Evolutionary conservation across 1,139 yeast species (phyloP), one percentile per base, ranked within the genome.

Genomic region (Wickerhamomyces sp.): DNA sequence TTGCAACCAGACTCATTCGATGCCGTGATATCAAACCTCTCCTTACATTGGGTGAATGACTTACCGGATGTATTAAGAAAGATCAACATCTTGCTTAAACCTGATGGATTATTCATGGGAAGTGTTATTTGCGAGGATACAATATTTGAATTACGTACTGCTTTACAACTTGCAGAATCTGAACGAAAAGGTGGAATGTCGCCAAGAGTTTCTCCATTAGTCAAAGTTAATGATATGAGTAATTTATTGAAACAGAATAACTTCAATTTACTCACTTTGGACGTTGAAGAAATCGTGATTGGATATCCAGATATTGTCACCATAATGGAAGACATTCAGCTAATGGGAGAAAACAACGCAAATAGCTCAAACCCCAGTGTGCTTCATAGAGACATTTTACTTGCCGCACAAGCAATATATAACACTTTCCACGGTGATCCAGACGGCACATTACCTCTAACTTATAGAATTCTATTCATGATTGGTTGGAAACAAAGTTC

Each of bases 121-220:
- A 74, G 88, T n/a, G 71, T 86, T 67, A 73, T 84, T 49, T 93
- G 93, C 7, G 93, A 91, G 6, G 95, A 86, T 55, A 81, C 94
- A 1, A 62, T 86, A 19, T 86, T 77, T 51, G 95, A 86, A 57
- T 65, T 86, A 36, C 68, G 95, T 34, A 83, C 95, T 0, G 68
- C 89, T 2, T 62, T 86, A 32, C 95, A 86, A 54, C 62, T 86
- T 36, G 94, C 95, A 0, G 95, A 86, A 51, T 62, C 79, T 58
- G 95, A 86, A 51, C 66, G 94, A 35, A 66, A 62, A 35, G 94
- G 94, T 8, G 89, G 95, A 4, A 70, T 85, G 42, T 74, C 91
- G 1, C 46, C 95, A 1, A 63, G 95, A 26, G 73, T 86, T 4
- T 80, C 91, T 3, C 95, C 95, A 0, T 66, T 86, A 47, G 89